Conservation (phyloP, 225 moss, liverwort and hornwort species). For the Pseudoscleropodium purum region DNA sequence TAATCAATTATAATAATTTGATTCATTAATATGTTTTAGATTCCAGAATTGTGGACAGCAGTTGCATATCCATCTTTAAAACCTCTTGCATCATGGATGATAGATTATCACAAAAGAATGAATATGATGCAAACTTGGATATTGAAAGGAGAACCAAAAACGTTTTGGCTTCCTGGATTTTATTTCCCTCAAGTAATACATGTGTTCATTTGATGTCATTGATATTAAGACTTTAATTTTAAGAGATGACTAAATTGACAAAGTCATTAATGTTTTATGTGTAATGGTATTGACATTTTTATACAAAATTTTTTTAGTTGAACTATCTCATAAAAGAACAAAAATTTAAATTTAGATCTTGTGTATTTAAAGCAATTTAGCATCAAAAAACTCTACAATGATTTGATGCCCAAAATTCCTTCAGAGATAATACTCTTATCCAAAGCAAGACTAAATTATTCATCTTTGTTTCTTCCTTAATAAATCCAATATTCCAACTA, state of each 20-base stretch:
- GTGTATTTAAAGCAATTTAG: accelerated
- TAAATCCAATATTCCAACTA: too few relatives aligned
- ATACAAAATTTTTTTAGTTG: accelerated
- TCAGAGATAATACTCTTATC: neutral
- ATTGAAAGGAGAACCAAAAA: slow-evolving; percentile 42
- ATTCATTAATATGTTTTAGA: neutral
- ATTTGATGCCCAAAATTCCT: neutral
- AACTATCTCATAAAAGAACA: neutral
- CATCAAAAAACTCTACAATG: accelerated
- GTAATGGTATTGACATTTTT: accelerated
- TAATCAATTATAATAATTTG: neutral
- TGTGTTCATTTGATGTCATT: neutral
- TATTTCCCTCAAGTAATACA: slow-evolving; percentile 76
- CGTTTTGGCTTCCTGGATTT: slow-evolving; percentile 85
- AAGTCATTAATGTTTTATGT: too few relatives aligned
- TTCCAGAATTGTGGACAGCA: slow-evolving; percentile 68
- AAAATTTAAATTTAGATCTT: neutral
- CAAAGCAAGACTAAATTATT: neutral
- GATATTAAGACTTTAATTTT: neutral
- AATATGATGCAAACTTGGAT: slow-evolving; percentile 68
- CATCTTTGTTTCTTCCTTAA: too few relatives aligned
- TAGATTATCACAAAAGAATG: slow-evolving; percentile 78
- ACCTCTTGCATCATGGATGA: slow-evolving; percentile 81
- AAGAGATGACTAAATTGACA: neutral
- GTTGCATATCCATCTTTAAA: slow-evolving; percentile 91